Evolutionary conservation across 352 stramenopile species (phyloP).

Genomic region (Phytophthora ramorum): DNA sequence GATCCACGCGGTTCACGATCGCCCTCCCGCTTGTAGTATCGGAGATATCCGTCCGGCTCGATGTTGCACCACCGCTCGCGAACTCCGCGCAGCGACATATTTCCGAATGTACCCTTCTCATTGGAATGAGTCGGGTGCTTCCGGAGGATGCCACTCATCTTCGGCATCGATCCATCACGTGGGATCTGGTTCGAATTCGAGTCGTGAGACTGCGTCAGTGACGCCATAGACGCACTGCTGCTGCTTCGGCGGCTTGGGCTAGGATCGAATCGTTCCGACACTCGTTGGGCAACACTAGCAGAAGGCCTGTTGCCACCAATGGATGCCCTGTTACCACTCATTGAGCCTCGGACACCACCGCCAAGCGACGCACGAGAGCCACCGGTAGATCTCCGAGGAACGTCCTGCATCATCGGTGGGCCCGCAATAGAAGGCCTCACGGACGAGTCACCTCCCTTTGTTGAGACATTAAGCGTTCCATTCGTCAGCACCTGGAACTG

Average conservation of each 20-base stretch:
- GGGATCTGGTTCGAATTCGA: constrained; percentile 57
- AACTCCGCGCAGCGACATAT: constrained; percentile 80
- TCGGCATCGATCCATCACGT: constrained; percentile 43
- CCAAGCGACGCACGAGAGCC: constrained; percentile 48
- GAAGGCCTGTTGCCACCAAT: constrained; percentile 17
- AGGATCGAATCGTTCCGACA: constrained; percentile 45
- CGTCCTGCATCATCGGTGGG: constrained; percentile 29
- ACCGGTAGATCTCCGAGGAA: constrained; percentile 27
- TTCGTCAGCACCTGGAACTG: constrained; percentile 51
- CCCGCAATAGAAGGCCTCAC: constrained; percentile 44
- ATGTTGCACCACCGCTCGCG: constrained; percentile 80
- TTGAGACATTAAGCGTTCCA: constrained; percentile 36
- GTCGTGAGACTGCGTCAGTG: constrained; percentile 55
- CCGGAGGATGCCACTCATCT: constrained; percentile 61
- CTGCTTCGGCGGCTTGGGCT: constrained; percentile 46
- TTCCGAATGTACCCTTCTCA: constrained; percentile 77
- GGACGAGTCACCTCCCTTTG: constrained; percentile 32
- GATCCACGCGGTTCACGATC: constrained; percentile 74
- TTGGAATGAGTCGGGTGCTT: constrained; percentile 86
- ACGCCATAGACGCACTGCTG: constrained; percentile 65
- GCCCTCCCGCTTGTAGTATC: constrained; percentile 86
- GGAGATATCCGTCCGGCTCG: constrained; percentile 63
- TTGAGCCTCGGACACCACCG: constrained; percentile 28
- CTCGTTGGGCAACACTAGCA: constrained; percentile 13
- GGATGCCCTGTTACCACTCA: constrained; percentile 30